Conservation (phyloP, 805 yeast species). For the Candida ortonii region DNA sequence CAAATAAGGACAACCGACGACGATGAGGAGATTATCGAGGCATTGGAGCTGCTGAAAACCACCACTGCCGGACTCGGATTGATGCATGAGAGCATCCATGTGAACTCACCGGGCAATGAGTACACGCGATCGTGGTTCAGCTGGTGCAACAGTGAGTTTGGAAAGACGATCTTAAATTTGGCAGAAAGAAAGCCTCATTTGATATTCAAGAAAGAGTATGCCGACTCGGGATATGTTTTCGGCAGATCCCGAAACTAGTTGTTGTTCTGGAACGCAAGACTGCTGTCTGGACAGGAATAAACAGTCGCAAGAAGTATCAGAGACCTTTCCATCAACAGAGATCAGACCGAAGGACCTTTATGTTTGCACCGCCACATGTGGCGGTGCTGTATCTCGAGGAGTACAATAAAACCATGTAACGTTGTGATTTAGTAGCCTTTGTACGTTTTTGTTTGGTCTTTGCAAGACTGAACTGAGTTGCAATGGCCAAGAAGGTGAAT, state of each 20-base stretch:
- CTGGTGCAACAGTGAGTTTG: constrained; percentile 92
- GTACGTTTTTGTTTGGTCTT: no score
- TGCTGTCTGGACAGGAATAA: no score
- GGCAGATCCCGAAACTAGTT: no score
- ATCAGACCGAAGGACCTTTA: not conserved
- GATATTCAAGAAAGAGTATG: constrained; percentile 49
- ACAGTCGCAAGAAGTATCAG: no score
- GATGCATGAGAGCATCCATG: constrained; percentile 80
- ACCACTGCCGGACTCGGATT: constrained; percentile 75
- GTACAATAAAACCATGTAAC: no score
- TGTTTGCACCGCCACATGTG: constrained; percentile 1
- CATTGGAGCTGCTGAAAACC: constrained; percentile 48
- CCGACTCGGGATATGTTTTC: constrained; percentile 8
- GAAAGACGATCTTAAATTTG: constrained; percentile 75
- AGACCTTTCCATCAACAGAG: no score
- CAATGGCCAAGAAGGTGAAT: constrained; percentile 30
- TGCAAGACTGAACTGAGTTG: no score
- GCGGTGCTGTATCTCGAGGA: no score
- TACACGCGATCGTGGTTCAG: constrained; percentile 90
- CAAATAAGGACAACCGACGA: constrained; percentile 71
- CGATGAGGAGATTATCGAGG: constrained; percentile 60
- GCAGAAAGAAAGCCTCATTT: constrained; percentile 72
- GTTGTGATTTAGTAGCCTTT: no score
- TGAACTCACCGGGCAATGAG: constrained; percentile 47
- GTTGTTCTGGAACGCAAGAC: no score